Evolutionary conservation across 2,329 filamentous ascomycete species (phyloP), one percentile per base, ranked within the genome.

Genomic region (Juglanconis juglandina): DNA sequence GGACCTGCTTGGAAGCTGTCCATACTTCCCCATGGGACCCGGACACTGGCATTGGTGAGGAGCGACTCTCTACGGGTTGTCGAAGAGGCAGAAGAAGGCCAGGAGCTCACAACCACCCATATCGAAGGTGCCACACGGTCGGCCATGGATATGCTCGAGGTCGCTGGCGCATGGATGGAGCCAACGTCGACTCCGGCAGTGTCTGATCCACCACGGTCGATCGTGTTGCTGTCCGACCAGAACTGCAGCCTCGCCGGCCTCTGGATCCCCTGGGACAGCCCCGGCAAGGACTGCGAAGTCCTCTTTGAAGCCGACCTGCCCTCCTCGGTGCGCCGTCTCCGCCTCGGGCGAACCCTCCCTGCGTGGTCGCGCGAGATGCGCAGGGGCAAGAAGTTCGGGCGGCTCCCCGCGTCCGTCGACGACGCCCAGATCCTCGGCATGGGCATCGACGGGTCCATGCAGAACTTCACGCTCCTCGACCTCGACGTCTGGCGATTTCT

Each of bases 361-460:
- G 69, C 73, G 1, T 87, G 83, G 84, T 70, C 74, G 46, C 66
- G 58, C 30, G 58, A 50, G 17, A 72, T 42, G 66, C 71, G 48
- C 66, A 67, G 71, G 50, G 42, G 58, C 10, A 70, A 71, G 17
- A 75, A 70, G 11, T 84, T 77, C 64, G 79, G 79, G 7, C 70
- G 72, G 5, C 64, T 83, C 4, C 69, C 73, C 4, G 79, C 73
- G 64, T 76, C 76, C 1, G 63, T 70, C 3, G 77, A 81, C 48
- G 78, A 75, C 6, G 74, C 76, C 4, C 83, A 86, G 62, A 75
- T 86, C 59, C 70, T 93, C 39, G 91, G 89, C 1, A 78, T 88
- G 6, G 84, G 83, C 6, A 80, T 92, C 39, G 86, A 91, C 67
- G 91, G 91, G 1, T 85, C 87, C 0, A 68, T 93, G 32, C 84